A percentile compares a stretch with the other conserved stretches of the same genome.
Evolutionary conservation across 2,329 filamentous ascomycete genomes (phyloP).

Genomic region (Claviceps sorghi): DNA sequence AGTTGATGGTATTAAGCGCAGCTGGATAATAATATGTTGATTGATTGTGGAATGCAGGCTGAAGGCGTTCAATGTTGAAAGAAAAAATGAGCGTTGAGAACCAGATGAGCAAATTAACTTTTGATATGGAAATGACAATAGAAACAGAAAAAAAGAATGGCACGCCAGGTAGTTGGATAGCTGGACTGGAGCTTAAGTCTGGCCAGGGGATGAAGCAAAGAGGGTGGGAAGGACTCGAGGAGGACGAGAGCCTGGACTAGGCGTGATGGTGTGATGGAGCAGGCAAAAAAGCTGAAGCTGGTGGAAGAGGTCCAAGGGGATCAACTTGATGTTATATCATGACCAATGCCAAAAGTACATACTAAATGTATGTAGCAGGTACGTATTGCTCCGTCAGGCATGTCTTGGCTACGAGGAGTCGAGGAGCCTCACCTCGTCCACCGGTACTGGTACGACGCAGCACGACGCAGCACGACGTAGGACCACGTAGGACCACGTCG

Average conservation of each 20-base stretch:
- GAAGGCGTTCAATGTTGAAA: background rate
- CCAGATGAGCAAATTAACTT: background rate
- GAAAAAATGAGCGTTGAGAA: background rate
- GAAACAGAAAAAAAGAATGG: slow-evolving; percentile 2
- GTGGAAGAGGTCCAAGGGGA: background rate
- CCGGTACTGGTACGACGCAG: background rate
- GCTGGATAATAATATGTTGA: background rate
- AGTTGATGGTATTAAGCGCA: background rate
- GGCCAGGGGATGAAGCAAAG: background rate
- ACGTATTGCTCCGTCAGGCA: background rate
- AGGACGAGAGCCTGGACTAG: background rate
- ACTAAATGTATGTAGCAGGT: too few relatives aligned
- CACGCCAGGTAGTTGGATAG: slow-evolving; percentile 2
- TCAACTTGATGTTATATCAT: slow-evolving; percentile 1
- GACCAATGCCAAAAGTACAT: background rate
- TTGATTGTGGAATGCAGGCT: background rate
- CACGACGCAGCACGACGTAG: too few relatives aligned
- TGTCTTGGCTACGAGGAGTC: too few relatives aligned
- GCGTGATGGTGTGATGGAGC: background rate
- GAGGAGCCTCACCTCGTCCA: background rate
- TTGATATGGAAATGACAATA: background rate
- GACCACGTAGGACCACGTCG: background rate
- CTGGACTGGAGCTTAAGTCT: background rate
- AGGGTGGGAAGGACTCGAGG: background rate
- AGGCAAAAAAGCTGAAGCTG: background rate